phyloP scores from a whole-genome alignment of 2,329 filamentous ascomycete genomes.

The Helotiales sp. region DNA sequence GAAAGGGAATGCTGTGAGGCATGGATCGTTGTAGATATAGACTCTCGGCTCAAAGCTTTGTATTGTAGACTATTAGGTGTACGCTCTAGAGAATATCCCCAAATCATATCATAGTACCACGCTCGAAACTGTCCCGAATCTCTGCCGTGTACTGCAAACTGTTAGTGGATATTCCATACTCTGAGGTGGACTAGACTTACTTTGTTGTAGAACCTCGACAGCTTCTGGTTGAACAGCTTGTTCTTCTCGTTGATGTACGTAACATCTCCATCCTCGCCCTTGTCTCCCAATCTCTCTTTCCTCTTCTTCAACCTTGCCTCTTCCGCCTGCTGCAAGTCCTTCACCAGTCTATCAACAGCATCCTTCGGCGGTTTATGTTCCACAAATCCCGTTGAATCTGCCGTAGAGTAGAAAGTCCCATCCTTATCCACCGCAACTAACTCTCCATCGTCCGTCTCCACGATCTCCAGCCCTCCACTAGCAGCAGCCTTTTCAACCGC shows the following conservation, averaged over 20 bases:
- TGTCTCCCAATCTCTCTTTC: slow-evolving; percentile 72
- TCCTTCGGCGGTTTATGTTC: slow-evolving; percentile 86
- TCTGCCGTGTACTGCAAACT: slow-evolving; percentile 76
- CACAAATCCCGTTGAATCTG: slow-evolving; percentile 76
- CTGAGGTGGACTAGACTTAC: slow-evolving; percentile 37
- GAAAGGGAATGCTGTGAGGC: slow-evolving; percentile 79
- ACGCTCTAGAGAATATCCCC: slow-evolving; percentile 10
- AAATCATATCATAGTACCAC: slow-evolving; percentile 84
- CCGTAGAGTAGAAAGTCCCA: slow-evolving; percentile 87
- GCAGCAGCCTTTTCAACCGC: slow-evolving; percentile 84
- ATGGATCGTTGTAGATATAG: slow-evolving; percentile 7
- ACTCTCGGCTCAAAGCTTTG: slow-evolving; percentile 19
- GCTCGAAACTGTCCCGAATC: slow-evolving; percentile 95
- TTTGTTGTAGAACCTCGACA: slow-evolving; percentile 95
- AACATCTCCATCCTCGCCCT: slow-evolving; percentile 85
- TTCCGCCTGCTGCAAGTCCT: slow-evolving; percentile 85
- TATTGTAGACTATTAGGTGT: slow-evolving; percentile 23
- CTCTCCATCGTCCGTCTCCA: slow-evolving; percentile 94
- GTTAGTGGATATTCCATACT: slow-evolving; percentile 24
- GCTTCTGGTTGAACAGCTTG: slow-evolving; percentile 99
- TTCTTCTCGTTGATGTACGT: slow-evolving; percentile 99
- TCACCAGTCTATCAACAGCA: slow-evolving; percentile 83
- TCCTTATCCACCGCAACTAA: slow-evolving; percentile 91
- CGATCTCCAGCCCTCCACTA: slow-evolving; percentile 83
- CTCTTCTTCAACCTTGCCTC: slow-evolving; percentile 84